Base-by-base conservation (phyloP, 441 rosid species). In the Theobroma grandiflorum region DNA sequence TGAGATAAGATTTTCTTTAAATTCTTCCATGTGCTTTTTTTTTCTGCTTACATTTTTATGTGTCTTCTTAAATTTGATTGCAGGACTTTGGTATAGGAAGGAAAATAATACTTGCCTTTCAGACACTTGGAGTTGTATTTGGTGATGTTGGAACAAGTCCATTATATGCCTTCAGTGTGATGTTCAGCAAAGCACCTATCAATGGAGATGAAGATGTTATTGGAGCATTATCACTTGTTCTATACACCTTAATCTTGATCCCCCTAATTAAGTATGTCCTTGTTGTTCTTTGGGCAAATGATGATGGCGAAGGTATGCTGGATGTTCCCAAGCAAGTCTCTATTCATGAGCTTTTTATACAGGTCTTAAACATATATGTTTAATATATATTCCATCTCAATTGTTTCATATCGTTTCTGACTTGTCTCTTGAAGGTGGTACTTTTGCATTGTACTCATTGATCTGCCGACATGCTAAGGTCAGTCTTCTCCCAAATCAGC, bases 131-230 rank as follows among this genome's bases (percentile, higher is more conserved):
- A 67, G 92, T 95, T 85, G 98, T 95, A 45, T 97, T 97, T 82
- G 99, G 99, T 79, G 99, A 95, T 78, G 99, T 97, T 85, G 99
- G 99, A 79, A 97, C 95, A 74, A 97, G 99, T 89, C 99, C 98
- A 10, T 85, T 97, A 81, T 95, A 97, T 88, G 87, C 98, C 20
- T 97, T 97, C 83, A 92, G 89, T 86, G 98, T 95, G 81, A 95
- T 97, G 93, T 97, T 97, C 87, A 85, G 89, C 77, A 97, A 92
- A 86, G 89, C 97, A 82, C 96, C 97, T 77, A 90, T 97, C 61
- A 86, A 86, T 22, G 97, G 87, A 74, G 78, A 87, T 78, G 98
- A 95, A 84, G 99, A 95, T 85, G 89, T 97, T 74, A 86, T 97
- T 77, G 99, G 98, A 81, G 99, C 98, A 72, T 88, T 97, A 74